A percentile compares a stretch with the other conserved stretches of the same genome.
phyloP scores from a whole-genome alignment of 164 flowering plant genomes.

The Saururus chinensis region DNA sequence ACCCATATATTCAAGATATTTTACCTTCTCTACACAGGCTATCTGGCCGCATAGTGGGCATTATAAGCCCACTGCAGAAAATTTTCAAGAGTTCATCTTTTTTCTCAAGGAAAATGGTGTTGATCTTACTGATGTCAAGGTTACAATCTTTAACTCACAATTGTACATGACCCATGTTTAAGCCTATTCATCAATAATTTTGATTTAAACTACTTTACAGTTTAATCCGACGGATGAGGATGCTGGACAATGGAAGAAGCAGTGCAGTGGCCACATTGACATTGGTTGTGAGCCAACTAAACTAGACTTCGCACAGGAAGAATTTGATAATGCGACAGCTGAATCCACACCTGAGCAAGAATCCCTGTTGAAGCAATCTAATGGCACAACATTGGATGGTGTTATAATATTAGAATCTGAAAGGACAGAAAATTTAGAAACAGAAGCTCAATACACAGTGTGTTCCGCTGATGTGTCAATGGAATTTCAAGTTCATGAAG shows the following conservation, averaged over 20 bases:
- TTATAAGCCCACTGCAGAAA: slow-evolving; percentile 88
- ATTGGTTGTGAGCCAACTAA: slow-evolving; percentile 1
- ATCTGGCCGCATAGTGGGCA: slow-evolving; percentile 99
- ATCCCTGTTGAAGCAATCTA: slow-evolving; percentile 13
- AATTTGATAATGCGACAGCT: slow-evolving; percentile 3
- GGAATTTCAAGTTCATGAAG: background rate
- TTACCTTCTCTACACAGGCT: slow-evolving; percentile 31
- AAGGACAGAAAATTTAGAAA: background rate
- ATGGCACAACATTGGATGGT: slow-evolving; percentile 11
- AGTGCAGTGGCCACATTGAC: background rate
- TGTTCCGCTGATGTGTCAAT: background rate
- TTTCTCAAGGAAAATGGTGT: slow-evolving; percentile 57
- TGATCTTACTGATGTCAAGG: slow-evolving; percentile 70
- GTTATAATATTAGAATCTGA: slow-evolving; percentile 33
- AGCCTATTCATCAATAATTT: too few species aligned
- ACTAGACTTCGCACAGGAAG: background rate
- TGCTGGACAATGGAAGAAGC: slow-evolving; percentile 12
- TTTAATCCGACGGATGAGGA: slow-evolving; percentile 42
- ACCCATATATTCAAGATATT: background rate
- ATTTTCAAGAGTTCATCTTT: slow-evolving; percentile 62
- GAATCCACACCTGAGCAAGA: slow-evolving; percentile 3
- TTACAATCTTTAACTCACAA: slow-evolving; percentile 3
- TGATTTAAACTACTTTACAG: slow-evolving; percentile 36
- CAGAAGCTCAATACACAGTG: slow-evolving; percentile 2
- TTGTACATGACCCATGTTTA: background rate